phyloP scores from a whole-genome alignment of 2,329 filamentous ascomycete species.

The Ascomycota sp. region DNA sequence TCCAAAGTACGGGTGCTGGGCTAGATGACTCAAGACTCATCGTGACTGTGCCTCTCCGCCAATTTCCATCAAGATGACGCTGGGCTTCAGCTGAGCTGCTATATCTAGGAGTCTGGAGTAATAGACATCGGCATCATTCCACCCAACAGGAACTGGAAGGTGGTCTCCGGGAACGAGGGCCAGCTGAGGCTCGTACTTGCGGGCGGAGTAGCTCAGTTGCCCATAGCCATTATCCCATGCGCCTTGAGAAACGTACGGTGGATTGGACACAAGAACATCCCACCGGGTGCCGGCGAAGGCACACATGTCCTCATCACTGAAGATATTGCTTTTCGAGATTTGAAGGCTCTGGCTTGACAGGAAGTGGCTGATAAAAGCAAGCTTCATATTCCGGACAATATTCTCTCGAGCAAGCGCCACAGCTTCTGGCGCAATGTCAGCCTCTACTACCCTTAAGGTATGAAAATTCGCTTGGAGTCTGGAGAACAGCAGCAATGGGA shows the following conservation, averaged over 20 bases:
- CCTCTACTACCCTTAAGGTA: slow-evolving; percentile 34
- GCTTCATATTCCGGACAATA: slow-evolving; percentile 24
- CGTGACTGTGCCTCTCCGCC: slow-evolving; percentile 47
- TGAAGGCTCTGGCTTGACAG: slow-evolving; percentile 11
- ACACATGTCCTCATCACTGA: slow-evolving; percentile 18
- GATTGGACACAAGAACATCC: slow-evolving; percentile 69
- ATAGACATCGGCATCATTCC: slow-evolving; percentile 33
- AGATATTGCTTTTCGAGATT: slow-evolving; percentile 30
- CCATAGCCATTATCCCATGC: slow-evolving; percentile 17
- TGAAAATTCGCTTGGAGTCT: slow-evolving; percentile 26
- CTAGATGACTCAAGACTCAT: slow-evolving; percentile 34
- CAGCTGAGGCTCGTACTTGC: slow-evolving; percentile 58
- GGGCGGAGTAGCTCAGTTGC: slow-evolving; percentile 48
- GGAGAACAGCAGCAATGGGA: slow-evolving; percentile 54
- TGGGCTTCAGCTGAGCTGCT: slow-evolving; percentile 25
- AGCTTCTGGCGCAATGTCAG: slow-evolving; percentile 53
- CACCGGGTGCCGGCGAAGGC: slow-evolving; percentile 9
- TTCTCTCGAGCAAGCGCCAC: slow-evolving; percentile 48
- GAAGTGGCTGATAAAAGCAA: slow-evolving; percentile 6
- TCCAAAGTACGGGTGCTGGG: slow-evolving; percentile 8
- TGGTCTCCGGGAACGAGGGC: slow-evolving; percentile 44
- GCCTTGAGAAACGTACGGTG: slow-evolving; percentile 62
- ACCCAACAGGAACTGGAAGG: slow-evolving; percentile 10
- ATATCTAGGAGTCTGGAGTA: slow-evolving; percentile 44
- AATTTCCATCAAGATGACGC: slow-evolving; percentile 47